A percentile compares a stretch with the other conserved stretches of the same genome.
These are phyloP conservation scores for Nematodospora valgi DNA, from an alignment of 805 yeast genomes.

Conservation along the genomic window DNA sequence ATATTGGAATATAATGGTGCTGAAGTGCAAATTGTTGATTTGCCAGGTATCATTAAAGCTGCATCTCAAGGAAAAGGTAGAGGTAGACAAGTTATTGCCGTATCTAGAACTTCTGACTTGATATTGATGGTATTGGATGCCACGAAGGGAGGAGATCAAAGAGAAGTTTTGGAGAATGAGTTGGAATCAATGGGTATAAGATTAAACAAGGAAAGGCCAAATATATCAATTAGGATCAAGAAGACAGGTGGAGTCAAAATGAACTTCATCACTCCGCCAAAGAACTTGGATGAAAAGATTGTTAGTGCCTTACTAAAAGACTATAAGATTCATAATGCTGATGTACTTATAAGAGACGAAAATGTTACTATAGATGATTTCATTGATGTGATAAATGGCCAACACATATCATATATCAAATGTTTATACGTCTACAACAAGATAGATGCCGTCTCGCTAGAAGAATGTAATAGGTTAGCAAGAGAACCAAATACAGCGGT, in stretches of 20 bases:
- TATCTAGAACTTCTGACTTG: slow-evolving; percentile 92
- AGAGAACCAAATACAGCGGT: slow-evolving; percentile 91
- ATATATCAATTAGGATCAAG: slow-evolving; percentile 72
- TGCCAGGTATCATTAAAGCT: slow-evolving; percentile 96
- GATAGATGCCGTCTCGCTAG: slow-evolving; percentile 91
- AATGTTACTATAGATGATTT: slow-evolving; percentile 86
- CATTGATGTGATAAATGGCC: slow-evolving; percentile 86
- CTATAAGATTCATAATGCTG: slow-evolving; percentile 89
- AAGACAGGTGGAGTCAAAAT: slow-evolving; percentile 90
- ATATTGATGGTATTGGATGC: slow-evolving; percentile 94
- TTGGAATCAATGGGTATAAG: slow-evolving; percentile 93
- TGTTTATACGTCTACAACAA: slow-evolving; percentile 94
- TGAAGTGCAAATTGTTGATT: slow-evolving; percentile 93
- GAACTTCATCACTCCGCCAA: slow-evolving; percentile 78
- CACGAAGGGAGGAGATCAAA: slow-evolving; percentile 87
- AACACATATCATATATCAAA: slow-evolving; percentile 82
- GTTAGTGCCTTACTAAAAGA: slow-evolving; percentile 77
- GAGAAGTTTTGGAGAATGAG: slow-evolving; percentile 82
- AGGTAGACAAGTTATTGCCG: slow-evolving; percentile 94
- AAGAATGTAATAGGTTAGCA: slow-evolving; percentile 90
- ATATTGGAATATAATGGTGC: slow-evolving; percentile 94
- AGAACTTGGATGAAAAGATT: slow-evolving; percentile 74
- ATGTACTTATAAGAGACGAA: slow-evolving; percentile 85
- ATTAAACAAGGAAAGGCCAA: slow-evolving; percentile 77
- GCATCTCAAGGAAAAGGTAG: slow-evolving; percentile 97